Percentiles rank a stretch among this genome's conserved stretches.
These are phyloP conservation scores for Lactarius quietus DNA, from an alignment of 768 basidiomycete genomes.

Conservation along the genomic window DNA sequence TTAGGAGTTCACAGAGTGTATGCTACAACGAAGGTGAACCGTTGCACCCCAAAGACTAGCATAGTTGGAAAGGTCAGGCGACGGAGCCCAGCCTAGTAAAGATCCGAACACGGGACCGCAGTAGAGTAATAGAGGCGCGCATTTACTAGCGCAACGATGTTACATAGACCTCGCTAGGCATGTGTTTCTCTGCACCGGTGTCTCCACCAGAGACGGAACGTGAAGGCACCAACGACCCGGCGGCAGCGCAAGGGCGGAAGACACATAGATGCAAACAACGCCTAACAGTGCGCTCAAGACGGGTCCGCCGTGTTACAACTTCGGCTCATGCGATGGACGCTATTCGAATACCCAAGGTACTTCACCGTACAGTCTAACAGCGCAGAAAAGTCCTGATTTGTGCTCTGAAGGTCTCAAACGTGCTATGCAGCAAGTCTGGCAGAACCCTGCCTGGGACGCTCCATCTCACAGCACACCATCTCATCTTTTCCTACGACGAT, in stretches of 20 bases:
- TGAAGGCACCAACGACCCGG: background rate
- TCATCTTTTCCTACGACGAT: conserved; percentile 81
- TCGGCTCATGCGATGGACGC: conserved; percentile 53
- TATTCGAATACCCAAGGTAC: conserved; percentile 67
- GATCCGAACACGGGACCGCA: background rate
- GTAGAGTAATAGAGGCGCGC: too few species aligned
- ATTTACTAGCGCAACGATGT: too few species aligned
- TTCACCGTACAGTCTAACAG: conserved; percentile 4
- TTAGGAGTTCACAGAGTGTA: too few species aligned
- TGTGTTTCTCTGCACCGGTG: background rate
- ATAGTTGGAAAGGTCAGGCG: too few species aligned
- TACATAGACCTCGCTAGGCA: background rate
- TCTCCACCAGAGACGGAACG: background rate
- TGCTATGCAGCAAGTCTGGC: conserved; percentile 63
- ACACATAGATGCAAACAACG: conserved; percentile 12
- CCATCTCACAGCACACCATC: conserved; percentile 93
- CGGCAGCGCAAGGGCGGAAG: background rate
- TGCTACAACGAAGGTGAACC: too few species aligned
- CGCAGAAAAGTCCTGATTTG: background rate
- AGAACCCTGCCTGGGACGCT: conserved; percentile 64
- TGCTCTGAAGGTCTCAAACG: conserved; percentile 58
- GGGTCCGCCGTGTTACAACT: background rate
- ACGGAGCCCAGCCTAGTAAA: too few species aligned
- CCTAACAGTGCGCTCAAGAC: background rate
- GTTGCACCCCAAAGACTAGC: too few species aligned